Conservation (phyloP, 768 basidiomycete species). For the Mycena epipterygia region DNA sequence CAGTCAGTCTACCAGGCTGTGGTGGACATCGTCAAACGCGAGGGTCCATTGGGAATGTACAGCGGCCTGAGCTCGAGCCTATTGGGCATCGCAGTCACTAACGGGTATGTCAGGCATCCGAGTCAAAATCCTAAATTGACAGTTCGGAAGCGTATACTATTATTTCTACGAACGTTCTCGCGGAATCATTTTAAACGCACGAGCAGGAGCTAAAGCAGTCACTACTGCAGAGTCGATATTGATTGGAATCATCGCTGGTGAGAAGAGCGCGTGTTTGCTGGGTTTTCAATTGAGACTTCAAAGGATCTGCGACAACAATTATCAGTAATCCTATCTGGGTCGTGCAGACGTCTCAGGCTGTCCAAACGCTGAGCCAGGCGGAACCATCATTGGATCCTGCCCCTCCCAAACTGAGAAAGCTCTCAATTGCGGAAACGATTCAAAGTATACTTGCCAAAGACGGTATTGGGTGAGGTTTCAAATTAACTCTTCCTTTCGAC, state of each 20-base stretch:
- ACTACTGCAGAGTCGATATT: constrained; percentile 92
- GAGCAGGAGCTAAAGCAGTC: constrained; percentile 75
- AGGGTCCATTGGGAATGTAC: constrained; percentile 89
- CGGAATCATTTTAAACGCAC: constrained; percentile 66
- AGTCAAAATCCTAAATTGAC: neutral
- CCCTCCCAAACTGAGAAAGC: constrained; percentile 57
- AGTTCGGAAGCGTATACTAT: constrained; percentile 82
- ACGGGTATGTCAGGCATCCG: constrained; percentile 68
- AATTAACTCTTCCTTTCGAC: neutral
- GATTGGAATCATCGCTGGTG: constrained; percentile 89
- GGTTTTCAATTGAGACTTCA: constrained; percentile 12
- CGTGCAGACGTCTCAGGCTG: constrained; percentile 83
- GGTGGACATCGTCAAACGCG: constrained; percentile 83
- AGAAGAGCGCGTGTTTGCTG: constrained; percentile 25
- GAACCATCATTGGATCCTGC: constrained; percentile 44
- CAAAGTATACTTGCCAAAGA: constrained; percentile 78
- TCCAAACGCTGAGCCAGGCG: constrained; percentile 62
- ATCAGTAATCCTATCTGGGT: constrained; percentile 96
- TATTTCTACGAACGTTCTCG: constrained; percentile 88
- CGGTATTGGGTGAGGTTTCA: constrained; percentile 63
- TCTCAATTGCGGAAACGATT: constrained; percentile 76
- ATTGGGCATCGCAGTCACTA: constrained; percentile 93
- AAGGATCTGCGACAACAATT: constrained; percentile 90
- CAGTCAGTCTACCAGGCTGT: constrained; percentile 78
- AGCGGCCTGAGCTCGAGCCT: constrained; percentile 89